phyloP scores from a whole-genome alignment of 2,329 filamentous ascomycete genomes.

The Penicillium sp. region DNA sequence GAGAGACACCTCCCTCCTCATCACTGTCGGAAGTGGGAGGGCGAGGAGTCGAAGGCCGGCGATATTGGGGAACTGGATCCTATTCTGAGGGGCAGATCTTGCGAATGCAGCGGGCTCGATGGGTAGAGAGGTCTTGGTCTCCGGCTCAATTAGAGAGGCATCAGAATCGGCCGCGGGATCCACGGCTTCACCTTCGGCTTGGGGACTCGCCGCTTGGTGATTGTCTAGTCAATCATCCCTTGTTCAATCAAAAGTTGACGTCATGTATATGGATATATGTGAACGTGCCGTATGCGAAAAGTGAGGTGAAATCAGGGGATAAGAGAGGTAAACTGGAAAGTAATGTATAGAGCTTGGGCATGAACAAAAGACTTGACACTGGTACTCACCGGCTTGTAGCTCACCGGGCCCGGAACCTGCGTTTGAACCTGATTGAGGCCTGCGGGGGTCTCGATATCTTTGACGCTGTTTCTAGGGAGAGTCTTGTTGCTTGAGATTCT shows the following conservation, averaged over 20 bases:
- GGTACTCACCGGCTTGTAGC: background rate
- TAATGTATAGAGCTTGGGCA: background rate
- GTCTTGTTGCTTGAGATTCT: constrained; percentile 55
- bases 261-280: background rate
- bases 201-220: background rate
- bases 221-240: background rate
- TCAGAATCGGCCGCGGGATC: too few species aligned
- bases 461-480: constrained; percentile 46
- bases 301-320: background rate
- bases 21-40: background rate
- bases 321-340: background rate
- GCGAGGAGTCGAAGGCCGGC: too few species aligned
- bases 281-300: background rate
- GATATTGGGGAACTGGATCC: too few species aligned
- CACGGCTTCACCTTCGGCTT: background rate
- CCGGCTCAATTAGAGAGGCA: too few species aligned
- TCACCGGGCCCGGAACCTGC: too few species aligned
- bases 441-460: constrained; percentile 47
- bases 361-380: background rate
- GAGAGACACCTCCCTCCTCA: background rate
- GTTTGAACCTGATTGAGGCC: too few species aligned
- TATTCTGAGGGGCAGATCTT: too few species aligned
- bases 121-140: too few species aligned
- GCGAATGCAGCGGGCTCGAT: too few species aligned
- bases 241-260: background rate